Base-by-base conservation (phyloP, 768 basidiomycete genomes). In the Albatrellus ellisii region DNA sequence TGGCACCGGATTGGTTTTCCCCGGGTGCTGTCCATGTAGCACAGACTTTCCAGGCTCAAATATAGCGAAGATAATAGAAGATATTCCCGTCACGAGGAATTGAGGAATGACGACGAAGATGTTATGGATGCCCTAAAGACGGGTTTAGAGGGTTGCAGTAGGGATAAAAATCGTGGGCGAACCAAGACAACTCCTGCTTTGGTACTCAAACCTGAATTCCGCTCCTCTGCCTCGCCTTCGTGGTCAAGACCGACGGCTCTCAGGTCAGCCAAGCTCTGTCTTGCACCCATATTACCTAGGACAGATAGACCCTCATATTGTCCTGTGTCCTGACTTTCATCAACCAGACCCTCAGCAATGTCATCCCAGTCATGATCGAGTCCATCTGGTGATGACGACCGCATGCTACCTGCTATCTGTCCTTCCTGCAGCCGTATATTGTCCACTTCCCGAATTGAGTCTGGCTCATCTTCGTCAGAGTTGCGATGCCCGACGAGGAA, bases 51-150 rank as follows among this genome's bases (percentile, higher is more conserved):
- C 55, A 1, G 83, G 79, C 46, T 94, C 91, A 46, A 90, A 68
- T 4, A 95, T 60, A 12, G 84, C 85, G 54, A 98, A 95, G 35
- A 97, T 70, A 46, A 92, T 63, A 8, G 90, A 76, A 0, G 89
- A 78, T 4, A 97, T 59, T 18, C 79, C 89, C 0, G 87, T 92
- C 25, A 92, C 82, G 29, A 98, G 68, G 61, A 97, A 92, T 54
- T 98, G 94, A 0, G 94, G 94, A 6, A 95, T 63, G 45, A 97
- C 94, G 47, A 98, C 67, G 59, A 85, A 94, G 45, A 95, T 73
- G 54, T 95, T 97, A 60, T 97, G 91, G 40, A 97, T 94, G 29
- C 94, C 91, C 87, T 90, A 46, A 26, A 11, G 12, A 20, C 18
- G n/a, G 17, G 26, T 20, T 31, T 31, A 17, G 12, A 36, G 35